phyloP scores from a whole-genome alignment of 805 yeast species.

The Diddensiella santjacobensis region DNA sequence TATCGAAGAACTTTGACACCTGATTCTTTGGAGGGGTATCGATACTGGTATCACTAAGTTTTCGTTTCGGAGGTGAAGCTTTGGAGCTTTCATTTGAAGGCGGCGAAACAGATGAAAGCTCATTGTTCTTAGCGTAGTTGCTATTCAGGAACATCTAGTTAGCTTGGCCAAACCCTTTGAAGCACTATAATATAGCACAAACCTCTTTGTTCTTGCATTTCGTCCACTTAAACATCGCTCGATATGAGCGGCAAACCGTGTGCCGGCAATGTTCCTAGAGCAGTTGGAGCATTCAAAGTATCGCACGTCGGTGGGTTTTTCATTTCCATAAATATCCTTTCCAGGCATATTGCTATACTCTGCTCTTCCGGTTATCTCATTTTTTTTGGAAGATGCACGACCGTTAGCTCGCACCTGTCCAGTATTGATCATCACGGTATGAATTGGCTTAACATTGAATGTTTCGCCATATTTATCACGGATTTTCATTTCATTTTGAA shows the following conservation, averaged over 20 bases:
- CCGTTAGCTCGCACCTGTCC: constrained; percentile 8
- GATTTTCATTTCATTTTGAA: constrained; percentile 32
- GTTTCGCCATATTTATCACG: constrained; percentile 34
- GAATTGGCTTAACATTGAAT: constrained; percentile 9
- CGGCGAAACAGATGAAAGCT: constrained; percentile 14
- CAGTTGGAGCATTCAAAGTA: constrained; percentile 82
- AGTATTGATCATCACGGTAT: constrained; percentile 2
- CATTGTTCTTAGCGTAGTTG: constrained; percentile 1
- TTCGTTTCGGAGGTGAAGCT: constrained; percentile 20
- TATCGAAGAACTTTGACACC: constrained; percentile 19
- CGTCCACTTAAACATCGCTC: constrained; percentile 85
- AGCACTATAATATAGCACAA: neutral
- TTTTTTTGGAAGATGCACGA: constrained; percentile 15
- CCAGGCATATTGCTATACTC: constrained; percentile 29
- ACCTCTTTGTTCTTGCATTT: constrained; percentile 14
- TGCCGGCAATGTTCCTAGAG: constrained; percentile 81
- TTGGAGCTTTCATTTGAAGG: constrained; percentile 9
- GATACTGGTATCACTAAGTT: constrained; percentile 1
- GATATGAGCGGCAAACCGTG: constrained; percentile 88
- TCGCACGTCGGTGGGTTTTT: constrained; percentile 45
- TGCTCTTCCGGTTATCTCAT: constrained; percentile 25
- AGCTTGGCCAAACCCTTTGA: too few relatives aligned
- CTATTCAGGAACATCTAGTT: too few relatives aligned
- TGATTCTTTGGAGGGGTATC: constrained; percentile 16
- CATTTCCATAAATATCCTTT: constrained; percentile 40